A percentile compares a stretch with the other conserved stretches of the same genome.
These are phyloP conservation scores for Harringtonia lauricola DNA, from an alignment of 2,329 filamentous ascomycete species.

Conservation along the genomic window DNA sequence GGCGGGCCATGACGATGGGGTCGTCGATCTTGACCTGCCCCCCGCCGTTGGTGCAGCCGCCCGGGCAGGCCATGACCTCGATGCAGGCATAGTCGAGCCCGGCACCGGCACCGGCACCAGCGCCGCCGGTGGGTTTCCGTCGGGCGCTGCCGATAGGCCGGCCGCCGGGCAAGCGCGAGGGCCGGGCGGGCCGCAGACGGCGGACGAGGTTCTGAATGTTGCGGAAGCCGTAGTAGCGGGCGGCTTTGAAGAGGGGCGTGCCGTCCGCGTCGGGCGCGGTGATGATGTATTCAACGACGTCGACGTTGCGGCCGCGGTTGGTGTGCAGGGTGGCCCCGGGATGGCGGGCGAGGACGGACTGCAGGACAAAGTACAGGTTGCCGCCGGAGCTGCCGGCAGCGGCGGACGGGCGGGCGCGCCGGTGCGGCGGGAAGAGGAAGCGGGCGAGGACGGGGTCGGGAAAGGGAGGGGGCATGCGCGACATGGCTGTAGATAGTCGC, in stretches of 20 bases:
- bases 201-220: constrained; percentile 98
- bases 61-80: constrained; percentile 97
- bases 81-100: constrained; percentile 75
- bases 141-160: constrained; percentile 46
- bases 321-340: constrained; percentile 62
- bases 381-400: constrained; percentile 76
- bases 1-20: constrained; percentile 44
- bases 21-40: constrained; percentile 91
- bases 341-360: constrained; percentile 58
- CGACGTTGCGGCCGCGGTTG: constrained; percentile 71
- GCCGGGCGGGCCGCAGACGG: constrained; percentile 70
- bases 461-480: constrained; percentile 33
- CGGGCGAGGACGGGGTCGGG: constrained; percentile 59
- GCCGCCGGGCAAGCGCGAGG: constrained; percentile 71
- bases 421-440: constrained; percentile 58
- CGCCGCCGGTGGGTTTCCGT: constrained; percentile 16
- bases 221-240: constrained; percentile 91
- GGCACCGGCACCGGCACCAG: constrained; percentile 19
- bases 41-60: constrained; percentile 96
- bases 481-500: constrained; percentile 23
- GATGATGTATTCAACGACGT: constrained; percentile 79
- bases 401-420: constrained; percentile 27
- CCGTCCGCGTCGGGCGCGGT: constrained; percentile 34
- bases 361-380: constrained; percentile 75
- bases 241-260: constrained; percentile 61